Evolutionary conservation across 2,329 filamentous ascomycete species (phyloP), one percentile per base, ranked within the genome.

Genomic region (Fusarium sp.): DNA sequence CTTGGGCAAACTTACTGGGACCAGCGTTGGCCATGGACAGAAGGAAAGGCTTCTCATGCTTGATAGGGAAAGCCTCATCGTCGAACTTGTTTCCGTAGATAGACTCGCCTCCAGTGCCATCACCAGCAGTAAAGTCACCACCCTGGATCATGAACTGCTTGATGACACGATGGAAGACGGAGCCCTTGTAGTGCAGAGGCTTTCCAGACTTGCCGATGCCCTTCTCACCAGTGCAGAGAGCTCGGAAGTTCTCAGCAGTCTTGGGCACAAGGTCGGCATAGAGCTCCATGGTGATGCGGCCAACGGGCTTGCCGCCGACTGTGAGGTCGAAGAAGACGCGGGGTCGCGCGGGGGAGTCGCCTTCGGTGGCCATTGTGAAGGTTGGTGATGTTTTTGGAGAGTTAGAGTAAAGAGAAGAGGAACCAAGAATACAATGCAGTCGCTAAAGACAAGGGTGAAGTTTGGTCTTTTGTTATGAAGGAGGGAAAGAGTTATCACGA

Each of bases 21-120:
- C 96, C 96, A 70, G 96, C 95, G 79, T 99, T 99, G 76, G 96
- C 96, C 96, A 99, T 99, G 79, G 93, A 97, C 67, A 99, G 86
- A 71, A 98, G 84, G 84, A 98, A 98, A 3, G 96, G 94, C 76
- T 91, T 92, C 75, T 97, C 93, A 79, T 99, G 96, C 86, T 97
- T 94, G 78, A 91, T 84, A 56, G 93, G 88, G 78, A 99, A 98
- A 81, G 97, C 97, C 87, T 99, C 95, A 76, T 99, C 95, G 75
- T 93, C 92, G 76, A 99, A 99, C 84, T 98, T 98, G 80, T 92
- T 92, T 77, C 95, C 95, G 79, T 98, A 99, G 81, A 99, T 98
- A 70, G 92, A 96, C 84, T 98, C 96, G 77, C 95, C 95, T 70
- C 95, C 95, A 26, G 95, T 98, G 71, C 95, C 96, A 79, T 98